Percentiles rank a stretch among this genome's conserved stretches.
phyloP scores from a whole-genome alignment of 75 land plant species.

The Pinus tabuliformis region DNA sequence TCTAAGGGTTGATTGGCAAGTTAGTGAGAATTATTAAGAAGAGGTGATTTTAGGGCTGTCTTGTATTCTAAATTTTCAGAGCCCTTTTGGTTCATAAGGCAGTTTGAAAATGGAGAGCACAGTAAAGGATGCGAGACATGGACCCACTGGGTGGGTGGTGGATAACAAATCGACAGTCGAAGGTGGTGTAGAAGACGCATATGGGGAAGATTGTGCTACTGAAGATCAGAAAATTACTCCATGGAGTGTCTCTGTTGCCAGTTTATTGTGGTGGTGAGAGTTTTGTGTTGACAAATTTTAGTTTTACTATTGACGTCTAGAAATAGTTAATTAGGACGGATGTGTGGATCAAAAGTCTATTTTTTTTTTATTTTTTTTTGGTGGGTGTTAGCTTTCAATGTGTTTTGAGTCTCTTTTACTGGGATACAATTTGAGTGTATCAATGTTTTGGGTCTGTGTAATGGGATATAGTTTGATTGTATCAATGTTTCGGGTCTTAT shows the following conservation, averaged over 20 bases:
- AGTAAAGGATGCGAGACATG: conserved; percentile 24
- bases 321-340: too few species aligned
- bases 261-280: conserved; percentile 16
- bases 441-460: background rate
- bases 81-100: too few species aligned
- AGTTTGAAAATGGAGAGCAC: conserved; percentile 29
- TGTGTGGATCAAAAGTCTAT: too few species aligned
- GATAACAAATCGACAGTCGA: conserved; percentile 39
- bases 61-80: too few species aligned
- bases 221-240: conserved; percentile 82
- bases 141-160: conserved; percentile 29
- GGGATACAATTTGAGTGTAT: background rate
- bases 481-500: too few species aligned
- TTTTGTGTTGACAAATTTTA: too few species aligned
- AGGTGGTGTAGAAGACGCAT: conserved; percentile 79
- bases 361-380: too few species aligned
- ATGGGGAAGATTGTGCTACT: conserved; percentile 89
- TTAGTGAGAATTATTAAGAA: too few species aligned
- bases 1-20: too few species aligned
- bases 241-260: conserved; percentile 82
- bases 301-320: too few species aligned
- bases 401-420: background rate
- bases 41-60: too few species aligned
- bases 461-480: background rate
- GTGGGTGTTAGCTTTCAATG: too few species aligned